Evolutionary conservation across 1,139 yeast species (phyloP).

Genomic region (Lodderomyces jiufengensis): DNA sequence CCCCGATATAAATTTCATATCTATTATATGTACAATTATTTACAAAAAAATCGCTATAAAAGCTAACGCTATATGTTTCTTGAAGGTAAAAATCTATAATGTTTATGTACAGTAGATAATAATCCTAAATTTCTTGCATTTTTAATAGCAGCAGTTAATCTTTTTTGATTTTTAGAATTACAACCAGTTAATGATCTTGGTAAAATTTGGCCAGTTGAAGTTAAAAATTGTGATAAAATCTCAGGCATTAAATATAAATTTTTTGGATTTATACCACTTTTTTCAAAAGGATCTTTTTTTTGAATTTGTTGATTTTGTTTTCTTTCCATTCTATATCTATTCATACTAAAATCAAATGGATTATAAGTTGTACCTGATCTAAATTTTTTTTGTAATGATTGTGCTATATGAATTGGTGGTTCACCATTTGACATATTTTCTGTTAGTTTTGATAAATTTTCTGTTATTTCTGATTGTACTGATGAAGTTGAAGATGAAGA

Average conservation of each 20-base stretch:
- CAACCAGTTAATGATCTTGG: conserved; percentile 70
- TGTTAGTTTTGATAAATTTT: conserved; percentile 12
- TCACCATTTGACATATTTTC: conserved; percentile 23
- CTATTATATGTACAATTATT: no score
- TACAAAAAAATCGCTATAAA: no score
- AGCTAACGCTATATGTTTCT: conserved; percentile 39
- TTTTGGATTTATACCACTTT: conserved; percentile 58
- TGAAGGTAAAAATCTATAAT: conserved; percentile 41
- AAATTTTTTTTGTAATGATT: conserved; percentile 37
- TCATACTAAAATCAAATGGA: conserved; percentile 71
- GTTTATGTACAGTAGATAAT: conserved; percentile 59
- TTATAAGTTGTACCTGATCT: conserved; percentile 51
- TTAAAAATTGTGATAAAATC: conserved; percentile 53
- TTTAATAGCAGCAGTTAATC: conserved; percentile 62
- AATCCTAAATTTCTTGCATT: conserved; percentile 69
- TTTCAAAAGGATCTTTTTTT: conserved; percentile 43
- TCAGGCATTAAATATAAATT: conserved; percentile 66
- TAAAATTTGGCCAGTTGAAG: conserved; percentile 63
- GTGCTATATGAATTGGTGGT: conserved; percentile 22
- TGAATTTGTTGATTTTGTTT: conserved; percentile 13
- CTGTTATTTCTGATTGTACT: conserved; percentile 4
- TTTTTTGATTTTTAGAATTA: conserved; percentile 56
- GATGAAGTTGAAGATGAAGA: conserved; percentile 28
- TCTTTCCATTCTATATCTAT: conserved; percentile 42
- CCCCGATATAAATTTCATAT: no score